phyloP scores from a whole-genome alignment of 2,329 filamentous ascomycete species.

The Conoideocrella luteorostrata region DNA sequence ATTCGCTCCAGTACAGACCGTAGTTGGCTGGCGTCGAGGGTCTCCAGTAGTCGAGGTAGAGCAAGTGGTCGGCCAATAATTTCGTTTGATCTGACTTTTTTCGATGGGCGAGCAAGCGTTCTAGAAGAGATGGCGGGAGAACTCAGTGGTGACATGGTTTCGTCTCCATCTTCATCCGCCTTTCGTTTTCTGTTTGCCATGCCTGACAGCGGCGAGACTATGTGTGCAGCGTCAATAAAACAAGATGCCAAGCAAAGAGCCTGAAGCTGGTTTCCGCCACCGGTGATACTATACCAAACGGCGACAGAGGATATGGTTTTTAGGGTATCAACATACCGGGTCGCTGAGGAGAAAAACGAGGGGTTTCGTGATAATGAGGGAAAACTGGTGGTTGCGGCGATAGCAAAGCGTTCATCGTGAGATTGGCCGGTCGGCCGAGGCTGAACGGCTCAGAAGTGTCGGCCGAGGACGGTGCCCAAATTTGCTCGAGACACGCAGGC shows the following conservation, averaged over 20 bases:
- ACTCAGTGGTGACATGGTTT: constrained; percentile 80
- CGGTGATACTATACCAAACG: no score
- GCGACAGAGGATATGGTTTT: background rate
- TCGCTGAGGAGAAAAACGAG: constrained; percentile 47
- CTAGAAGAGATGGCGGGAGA: constrained; percentile 71
- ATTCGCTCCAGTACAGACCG: constrained; percentile 83
- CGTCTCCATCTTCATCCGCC: constrained; percentile 71
- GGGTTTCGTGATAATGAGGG: constrained; percentile 51
- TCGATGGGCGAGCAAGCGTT: constrained; percentile 59
- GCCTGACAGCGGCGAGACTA: constrained; percentile 41
- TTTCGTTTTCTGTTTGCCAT: constrained; percentile 73
- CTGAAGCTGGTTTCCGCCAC: no score
- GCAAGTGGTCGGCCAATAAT: constrained; percentile 50
- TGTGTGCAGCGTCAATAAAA: background rate
- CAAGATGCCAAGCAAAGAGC: background rate
- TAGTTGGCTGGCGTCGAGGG: constrained; percentile 78
- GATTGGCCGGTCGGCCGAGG: constrained; percentile 5
- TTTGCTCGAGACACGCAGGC: background rate
- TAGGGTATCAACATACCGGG: constrained; percentile 39
- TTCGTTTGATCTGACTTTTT: constrained; percentile 59
- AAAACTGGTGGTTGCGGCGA: constrained; percentile 54
- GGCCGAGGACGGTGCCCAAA: background rate
- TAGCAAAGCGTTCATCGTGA: constrained; percentile 56
- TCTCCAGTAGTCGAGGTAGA: constrained; percentile 78
- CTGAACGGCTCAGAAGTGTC: background rate